Evolutionary conservation across 306 rosid genomes (phyloP).

Genomic region (Trifolium fragiferum): DNA sequence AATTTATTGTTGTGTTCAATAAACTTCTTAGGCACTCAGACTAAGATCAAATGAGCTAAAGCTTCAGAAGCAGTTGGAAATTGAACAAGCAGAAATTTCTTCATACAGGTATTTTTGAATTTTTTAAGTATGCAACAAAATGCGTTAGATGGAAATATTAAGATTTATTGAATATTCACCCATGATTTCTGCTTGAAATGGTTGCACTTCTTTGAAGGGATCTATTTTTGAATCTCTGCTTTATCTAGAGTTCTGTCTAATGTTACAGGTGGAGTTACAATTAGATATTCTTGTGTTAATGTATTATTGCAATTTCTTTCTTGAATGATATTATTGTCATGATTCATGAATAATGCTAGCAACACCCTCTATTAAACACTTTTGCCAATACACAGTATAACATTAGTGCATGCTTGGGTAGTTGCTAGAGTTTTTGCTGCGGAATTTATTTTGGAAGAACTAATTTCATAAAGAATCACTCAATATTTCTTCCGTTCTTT

Average conservation of each 20-base stretch:
- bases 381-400: neutral
- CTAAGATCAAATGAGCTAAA: conserved; percentile 89
- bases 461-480: conserved; percentile 4
- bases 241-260: conserved; percentile 16
- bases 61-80: conserved; percentile 92
- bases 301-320: neutral
- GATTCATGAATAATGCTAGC: neutral
- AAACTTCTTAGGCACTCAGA: conserved; percentile 76
- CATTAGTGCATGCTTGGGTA: conserved; percentile 15
- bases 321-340: neutral
- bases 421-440: conserved; percentile 4
- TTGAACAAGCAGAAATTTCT: conserved; percentile 76
- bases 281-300: neutral
- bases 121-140: conserved; percentile 24
- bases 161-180: conserved; percentile 14
- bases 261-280: conserved; percentile 10
- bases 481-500: neutral
- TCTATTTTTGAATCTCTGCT: neutral
- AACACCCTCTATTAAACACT: neutral
- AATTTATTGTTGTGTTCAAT: conserved; percentile 35
- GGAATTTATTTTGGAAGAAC: conserved; percentile 5
- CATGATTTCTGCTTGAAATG: conserved; percentile 8
- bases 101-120: conserved; percentile 67
- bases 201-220: neutral
- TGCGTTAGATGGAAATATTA: neutral